phyloP scores from a whole-genome alignment of 257 asterid species.

The Osmanthus fragrans region DNA sequence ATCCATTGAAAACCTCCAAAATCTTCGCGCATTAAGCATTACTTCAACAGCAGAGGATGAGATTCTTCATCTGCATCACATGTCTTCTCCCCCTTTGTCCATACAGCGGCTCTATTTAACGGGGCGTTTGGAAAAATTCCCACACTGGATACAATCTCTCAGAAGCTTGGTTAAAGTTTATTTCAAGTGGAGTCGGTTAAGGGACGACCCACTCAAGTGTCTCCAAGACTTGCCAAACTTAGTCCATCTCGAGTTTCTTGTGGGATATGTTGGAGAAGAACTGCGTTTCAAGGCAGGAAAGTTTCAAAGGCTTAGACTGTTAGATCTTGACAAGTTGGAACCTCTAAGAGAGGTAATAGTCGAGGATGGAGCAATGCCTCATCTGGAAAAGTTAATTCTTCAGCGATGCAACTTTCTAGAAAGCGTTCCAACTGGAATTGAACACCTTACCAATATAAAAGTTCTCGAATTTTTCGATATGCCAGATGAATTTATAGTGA shows the following conservation, averaged over 20 bases:
- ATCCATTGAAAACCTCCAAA: slow-evolving; percentile 19
- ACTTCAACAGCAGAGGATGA: slow-evolving; percentile 19
- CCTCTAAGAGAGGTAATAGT: slow-evolving; percentile 3
- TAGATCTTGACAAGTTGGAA: slow-evolving; percentile 19
- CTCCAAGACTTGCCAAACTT: slow-evolving; percentile 36
- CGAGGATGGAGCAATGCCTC: slow-evolving; percentile 29
- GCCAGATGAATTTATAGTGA: slow-evolving; percentile 18
- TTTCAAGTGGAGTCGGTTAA: slow-evolving; percentile 20
- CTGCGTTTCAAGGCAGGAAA: slow-evolving; percentile 25
- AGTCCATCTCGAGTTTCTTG: slow-evolving; percentile 21
- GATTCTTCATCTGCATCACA: slow-evolving; percentile 17
- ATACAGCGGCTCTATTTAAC: slow-evolving; percentile 23
- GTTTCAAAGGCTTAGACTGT: slow-evolving; percentile 24
- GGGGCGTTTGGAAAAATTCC: slow-evolving; percentile 24
- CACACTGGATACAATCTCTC: slow-evolving; percentile 31
- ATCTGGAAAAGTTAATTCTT: slow-evolving; percentile 18
- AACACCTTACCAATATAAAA: slow-evolving; percentile 16
- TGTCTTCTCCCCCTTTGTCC: slow-evolving; percentile 15
- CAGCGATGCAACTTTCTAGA: slow-evolving; percentile 18
- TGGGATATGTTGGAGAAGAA: slow-evolving; percentile 17
- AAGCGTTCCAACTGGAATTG: slow-evolving; percentile 27
- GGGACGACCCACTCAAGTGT: slow-evolving; percentile 24
- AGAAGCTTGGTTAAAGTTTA: slow-evolving; percentile 16
- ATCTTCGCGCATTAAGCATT: slow-evolving; percentile 16
- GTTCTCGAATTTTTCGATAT: slow-evolving; percentile 24